Percentiles rank a stretch among this genome's conserved stretches.
Evolutionary conservation across 371 early-diverging fungal species (phyloP).

Genomic region (Actinomortierella ambigua): DNA sequence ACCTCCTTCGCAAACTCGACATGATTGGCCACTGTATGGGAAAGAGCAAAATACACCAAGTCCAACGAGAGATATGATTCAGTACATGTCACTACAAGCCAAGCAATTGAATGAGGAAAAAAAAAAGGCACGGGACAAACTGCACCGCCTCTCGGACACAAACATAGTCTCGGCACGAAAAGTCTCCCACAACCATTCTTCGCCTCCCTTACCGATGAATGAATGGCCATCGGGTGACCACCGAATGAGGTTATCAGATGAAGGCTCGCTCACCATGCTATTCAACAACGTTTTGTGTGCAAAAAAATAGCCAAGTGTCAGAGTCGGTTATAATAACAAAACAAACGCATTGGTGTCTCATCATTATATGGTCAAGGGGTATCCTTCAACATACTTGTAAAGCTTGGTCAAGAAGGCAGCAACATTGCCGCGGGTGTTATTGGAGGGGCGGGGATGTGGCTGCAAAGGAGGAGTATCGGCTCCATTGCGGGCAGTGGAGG

Average conservation of each 20-base stretch:
- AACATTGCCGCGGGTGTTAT: constrained; percentile 59
- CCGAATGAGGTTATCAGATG: constrained; percentile 70
- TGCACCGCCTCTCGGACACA: too few relatives aligned
- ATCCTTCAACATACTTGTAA: constrained; percentile 68
- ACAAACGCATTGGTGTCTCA: not conserved
- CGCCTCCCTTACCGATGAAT: constrained; percentile 58
- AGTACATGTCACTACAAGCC: too few relatives aligned
- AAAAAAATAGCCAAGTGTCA: not conserved
- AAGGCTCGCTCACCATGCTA: constrained; percentile 76
- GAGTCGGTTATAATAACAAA: not conserved
- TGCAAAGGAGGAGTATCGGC: constrained; percentile 9
- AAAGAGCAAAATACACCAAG: too few relatives aligned
- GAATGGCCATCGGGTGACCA: constrained; percentile 83
- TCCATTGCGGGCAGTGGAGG: constrained; percentile 1
- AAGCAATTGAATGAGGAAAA: too few relatives aligned
- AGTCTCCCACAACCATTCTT: too few relatives aligned
- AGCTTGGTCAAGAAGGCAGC: constrained; percentile 91
- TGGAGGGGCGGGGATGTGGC: constrained; percentile 18
- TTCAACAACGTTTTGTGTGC: not conserved
- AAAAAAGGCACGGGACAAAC: too few relatives aligned
- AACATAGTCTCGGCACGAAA: too few relatives aligned
- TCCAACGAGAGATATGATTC: too few relatives aligned
- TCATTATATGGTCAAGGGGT: not conserved
- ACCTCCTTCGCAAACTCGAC: constrained; percentile 88
- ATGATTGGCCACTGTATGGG: constrained; percentile 56